Evolutionary conservation across 345 rosid species (phyloP), one percentile per base, ranked within the genome.

Genomic region (Populus davidiana): DNA sequence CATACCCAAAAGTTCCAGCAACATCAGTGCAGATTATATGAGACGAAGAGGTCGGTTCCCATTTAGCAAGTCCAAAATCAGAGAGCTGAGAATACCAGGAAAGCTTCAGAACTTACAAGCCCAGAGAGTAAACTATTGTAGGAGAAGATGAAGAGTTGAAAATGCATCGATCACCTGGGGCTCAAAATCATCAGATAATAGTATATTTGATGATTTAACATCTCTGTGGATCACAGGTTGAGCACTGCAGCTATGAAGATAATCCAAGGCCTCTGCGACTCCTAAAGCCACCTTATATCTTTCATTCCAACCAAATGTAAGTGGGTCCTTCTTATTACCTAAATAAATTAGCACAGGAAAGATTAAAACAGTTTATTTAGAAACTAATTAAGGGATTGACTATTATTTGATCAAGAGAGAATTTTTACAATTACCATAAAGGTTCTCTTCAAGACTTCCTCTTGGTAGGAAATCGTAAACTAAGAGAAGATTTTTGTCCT

Each of bases 1-100:
- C 92, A 65, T 83, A 96, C 98, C 99, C 99, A 89, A 96, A 96
- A 23, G 99, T 96, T 76, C 99, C 99, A 5, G 91, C 88, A 78
- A 96, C 95, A 80, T 86, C 97, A 9, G 87, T 88, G 79, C 88
- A 78, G 21, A 88, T 75, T 67, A 78, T 78, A 25, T 85, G 90
- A 75, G 91, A 84, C 38, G 91, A 84, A 18, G 91, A 77, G 82
- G 82, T 84, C 35, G 88, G 82, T 75, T 84, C 91, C 89, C 88
- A 72, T 83, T 89, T 86, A 64, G 99, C 98, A 33, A 96, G 89
- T 87, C 99, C 99, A 70, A 96, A 96, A 91, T 96, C 99, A 73
- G 99, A 92, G 35, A 96, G 90, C 97, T 95, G 91, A 72, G 70
- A 67, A 79, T 69, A 71, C 44, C 31, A 9, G 6, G 11, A 44